These are phyloP conservation scores for Vitis vinifera DNA, from an alignment of 164 flowering plant genomes.

Conservation along the genomic window ASM3070453v1 NC_081812.1:16929501-16930000, in stretches of 20 bases:
- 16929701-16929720: slow-evolving; percentile 68
- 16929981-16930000: background rate
- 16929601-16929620: too few species aligned
- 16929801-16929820: slow-evolving; percentile 60
- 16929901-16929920: slow-evolving; percentile 98
- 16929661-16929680: background rate
- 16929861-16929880: slow-evolving; percentile 98
- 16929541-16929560: too few species aligned
- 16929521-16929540: too few species aligned
- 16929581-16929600: too few species aligned
- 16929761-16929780: slow-evolving; percentile 59
- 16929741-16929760: slow-evolving; percentile 65
- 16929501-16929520: too few species aligned
- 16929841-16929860: slow-evolving; percentile 98
- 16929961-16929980: slow-evolving; percentile 90
- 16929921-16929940: slow-evolving; percentile 96
- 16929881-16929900: slow-evolving; percentile 89
- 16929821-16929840: slow-evolving; percentile 89
- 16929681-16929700: slow-evolving; percentile 4
- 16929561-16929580: too few species aligned
- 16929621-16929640: too few species aligned
- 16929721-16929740: slow-evolving; percentile 84
- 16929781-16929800: slow-evolving; percentile 72
- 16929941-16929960: slow-evolving; percentile 95
- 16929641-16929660: too few species aligned